A percentile compares a stretch with the other conserved stretches of the same genome.
Evolutionary conservation across 352 stramenopile genomes (phyloP).

Genomic region (Pythium diclinum): DNA sequence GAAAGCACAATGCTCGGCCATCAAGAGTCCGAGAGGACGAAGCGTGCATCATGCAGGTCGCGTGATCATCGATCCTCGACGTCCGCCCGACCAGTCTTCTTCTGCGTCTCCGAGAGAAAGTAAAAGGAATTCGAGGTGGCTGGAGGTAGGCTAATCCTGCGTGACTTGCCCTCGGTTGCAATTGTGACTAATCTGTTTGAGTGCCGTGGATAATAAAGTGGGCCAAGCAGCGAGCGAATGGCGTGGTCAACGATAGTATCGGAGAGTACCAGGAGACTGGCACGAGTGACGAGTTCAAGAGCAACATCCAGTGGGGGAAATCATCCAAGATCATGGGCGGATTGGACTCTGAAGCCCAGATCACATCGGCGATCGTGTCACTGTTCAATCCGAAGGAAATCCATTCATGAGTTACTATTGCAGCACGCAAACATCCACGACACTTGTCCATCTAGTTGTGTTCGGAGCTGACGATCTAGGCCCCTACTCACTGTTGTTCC

Average conservation of each 20-base stretch:
- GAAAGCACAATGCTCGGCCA: conserved; percentile 13
- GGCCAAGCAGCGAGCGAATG: conserved; percentile 40
- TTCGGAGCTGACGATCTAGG: neutral
- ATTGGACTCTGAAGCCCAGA: conserved; percentile 43
- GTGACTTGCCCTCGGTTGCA: neutral
- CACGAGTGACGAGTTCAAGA: conserved; percentile 13
- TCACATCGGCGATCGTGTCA: conserved; percentile 54
- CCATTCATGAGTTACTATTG: conserved; percentile 18
- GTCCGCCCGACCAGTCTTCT: neutral
- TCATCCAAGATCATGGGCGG: conserved; percentile 59
- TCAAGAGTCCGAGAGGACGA: conserved; percentile 5
- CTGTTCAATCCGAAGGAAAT: conserved; percentile 38
- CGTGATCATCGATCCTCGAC: conserved; percentile 3
- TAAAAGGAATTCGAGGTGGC: conserved; percentile 14
- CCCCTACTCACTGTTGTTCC: neutral
- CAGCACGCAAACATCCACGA: neutral
- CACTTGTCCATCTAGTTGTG: neutral
- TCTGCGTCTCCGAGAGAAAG: neutral
- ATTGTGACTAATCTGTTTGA: neutral
- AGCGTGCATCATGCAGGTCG: neutral
- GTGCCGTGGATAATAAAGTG: conserved; percentile 31
- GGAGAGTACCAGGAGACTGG: neutral
- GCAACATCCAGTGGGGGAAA: conserved; percentile 61
- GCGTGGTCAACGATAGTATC: conserved; percentile 35
- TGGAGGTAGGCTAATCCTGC: conserved; percentile 3